These are phyloP conservation scores for Paraphoma chrysanthemicola DNA, from an alignment of 2,329 filamentous ascomycete genomes.

Conservation along the genomic window DNA sequence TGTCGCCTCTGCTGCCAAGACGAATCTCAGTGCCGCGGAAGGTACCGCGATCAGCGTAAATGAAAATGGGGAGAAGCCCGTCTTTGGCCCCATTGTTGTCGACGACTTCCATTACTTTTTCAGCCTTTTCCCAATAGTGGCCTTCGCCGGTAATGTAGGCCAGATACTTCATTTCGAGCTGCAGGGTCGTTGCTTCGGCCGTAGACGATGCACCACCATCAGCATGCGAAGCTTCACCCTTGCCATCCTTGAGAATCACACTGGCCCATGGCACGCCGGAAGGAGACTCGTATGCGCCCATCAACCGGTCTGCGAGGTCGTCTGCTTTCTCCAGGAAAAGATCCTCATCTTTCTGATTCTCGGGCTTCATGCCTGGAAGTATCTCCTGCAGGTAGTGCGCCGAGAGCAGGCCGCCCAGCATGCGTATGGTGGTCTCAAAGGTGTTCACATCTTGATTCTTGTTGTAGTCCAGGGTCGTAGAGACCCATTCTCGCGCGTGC, in stretches of 20 bases:
- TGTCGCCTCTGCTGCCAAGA: slow-evolving; percentile 91
- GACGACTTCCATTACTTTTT: slow-evolving; percentile 89
- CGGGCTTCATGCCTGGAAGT: slow-evolving; percentile 79
- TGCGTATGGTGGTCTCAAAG: slow-evolving; percentile 97
- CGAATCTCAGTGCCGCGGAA: slow-evolving; percentile 89
- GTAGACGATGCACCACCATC: slow-evolving; percentile 91
- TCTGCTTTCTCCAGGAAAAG: slow-evolving; percentile 95
- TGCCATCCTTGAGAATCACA: slow-evolving; percentile 79
- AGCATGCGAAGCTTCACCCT: slow-evolving; percentile 80
- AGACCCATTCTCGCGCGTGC: slow-evolving; percentile 88
- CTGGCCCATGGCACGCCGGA: slow-evolving; percentile 91
- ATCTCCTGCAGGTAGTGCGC: slow-evolving; percentile 92
- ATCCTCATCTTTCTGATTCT: slow-evolving; percentile 79
- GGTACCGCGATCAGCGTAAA: slow-evolving; percentile 77
- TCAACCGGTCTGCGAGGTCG: slow-evolving; percentile 85
- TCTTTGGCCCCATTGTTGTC: slow-evolving; percentile 81
- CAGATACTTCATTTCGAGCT: slow-evolving; percentile 97
- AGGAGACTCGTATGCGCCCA: slow-evolving; percentile 85
- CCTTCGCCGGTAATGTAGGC: slow-evolving; percentile 93
- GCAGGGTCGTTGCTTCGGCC: slow-evolving; percentile 88
- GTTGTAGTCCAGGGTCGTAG: slow-evolving; percentile 80
- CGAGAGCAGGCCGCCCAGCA: slow-evolving; percentile 90
- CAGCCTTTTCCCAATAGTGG: slow-evolving; percentile 88
- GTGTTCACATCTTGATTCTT: slow-evolving; percentile 96
- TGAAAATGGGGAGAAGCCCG: slow-evolving; percentile 89